A percentile compares a stretch with the other conserved stretches of the same genome.
Evolutionary conservation across 345 rosid genomes (phyloP).

Genomic region (Arabidopsis thaliana): DNA sequence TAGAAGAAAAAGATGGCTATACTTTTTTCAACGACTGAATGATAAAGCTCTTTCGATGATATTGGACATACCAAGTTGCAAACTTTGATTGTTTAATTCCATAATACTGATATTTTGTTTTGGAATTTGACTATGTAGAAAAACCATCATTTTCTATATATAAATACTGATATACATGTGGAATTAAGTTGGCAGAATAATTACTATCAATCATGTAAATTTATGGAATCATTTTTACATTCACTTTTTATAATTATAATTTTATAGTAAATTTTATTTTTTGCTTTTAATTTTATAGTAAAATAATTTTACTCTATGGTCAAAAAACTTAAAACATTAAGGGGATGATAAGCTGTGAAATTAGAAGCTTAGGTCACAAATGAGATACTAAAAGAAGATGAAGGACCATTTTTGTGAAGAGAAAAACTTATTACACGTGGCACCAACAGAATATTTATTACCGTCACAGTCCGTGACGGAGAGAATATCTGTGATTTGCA

Average conservation of each 20-base stretch:
- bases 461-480: conserved; percentile 34
- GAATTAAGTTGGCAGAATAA: neutral
- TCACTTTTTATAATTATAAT: neutral
- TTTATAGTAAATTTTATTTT: neutral
- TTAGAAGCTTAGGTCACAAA: neutral
- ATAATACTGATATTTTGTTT: neutral
- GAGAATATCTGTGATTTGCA: conserved; percentile 13
- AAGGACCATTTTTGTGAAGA: neutral
- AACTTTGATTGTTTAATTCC: neutral
- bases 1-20: neutral
- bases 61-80: conserved; percentile 32
- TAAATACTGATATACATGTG: neutral
- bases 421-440: conserved; percentile 23
- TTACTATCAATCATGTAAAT: neutral
- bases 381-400: neutral
- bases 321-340: neutral
- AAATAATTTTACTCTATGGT: neutral
- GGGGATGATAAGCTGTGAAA: neutral
- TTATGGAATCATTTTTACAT: neutral
- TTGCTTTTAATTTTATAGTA: neutral
- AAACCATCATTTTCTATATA: neutral
- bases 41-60: conserved; percentile 3
- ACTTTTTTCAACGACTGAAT: conserved; percentile 7
- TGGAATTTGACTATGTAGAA: conserved; percentile 7
- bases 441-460: neutral